Evolutionary conservation across 257 asterid species (phyloP).

Genomic region (Anisodus acutangulus): DNA sequence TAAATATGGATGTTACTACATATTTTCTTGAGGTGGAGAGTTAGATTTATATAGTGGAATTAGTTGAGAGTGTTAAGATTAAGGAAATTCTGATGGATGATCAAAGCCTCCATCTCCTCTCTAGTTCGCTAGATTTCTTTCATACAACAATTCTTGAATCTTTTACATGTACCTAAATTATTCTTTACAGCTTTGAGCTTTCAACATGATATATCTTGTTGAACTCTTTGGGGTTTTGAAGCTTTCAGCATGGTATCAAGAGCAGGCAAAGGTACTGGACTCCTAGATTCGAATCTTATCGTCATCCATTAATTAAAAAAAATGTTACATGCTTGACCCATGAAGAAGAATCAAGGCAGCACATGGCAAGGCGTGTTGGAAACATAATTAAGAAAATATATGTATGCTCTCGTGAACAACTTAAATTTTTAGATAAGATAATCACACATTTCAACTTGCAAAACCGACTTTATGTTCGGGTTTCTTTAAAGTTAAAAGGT

Average conservation of each 20-base stretch:
- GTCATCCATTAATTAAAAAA: not conserved
- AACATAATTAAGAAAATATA: not conserved
- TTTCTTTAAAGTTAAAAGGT: not conserved
- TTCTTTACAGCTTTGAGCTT: slow-evolving; percentile 6
- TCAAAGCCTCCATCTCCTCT: not conserved
- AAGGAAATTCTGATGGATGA: not conserved
- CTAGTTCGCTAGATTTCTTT: not conserved
- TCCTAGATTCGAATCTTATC: not conserved
- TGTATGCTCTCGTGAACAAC: not conserved
- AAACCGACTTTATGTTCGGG: not conserved
- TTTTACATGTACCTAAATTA: not conserved
- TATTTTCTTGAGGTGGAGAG: too few relatives aligned
- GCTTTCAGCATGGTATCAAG: not conserved
- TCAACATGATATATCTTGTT: not conserved
- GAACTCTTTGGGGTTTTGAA: not conserved
- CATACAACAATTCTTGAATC: not conserved
- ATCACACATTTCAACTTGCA: not conserved
- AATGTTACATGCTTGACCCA: not conserved
- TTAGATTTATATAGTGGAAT: too few relatives aligned
- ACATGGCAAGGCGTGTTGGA: not conserved
- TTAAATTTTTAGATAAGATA: not conserved
- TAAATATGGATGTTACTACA: too few relatives aligned
- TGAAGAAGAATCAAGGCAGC: not conserved
- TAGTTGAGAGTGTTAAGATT: not conserved
- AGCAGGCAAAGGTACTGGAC: not conserved